Conservation (phyloP, 805 yeast species). For the Candida ovalis region DNA sequence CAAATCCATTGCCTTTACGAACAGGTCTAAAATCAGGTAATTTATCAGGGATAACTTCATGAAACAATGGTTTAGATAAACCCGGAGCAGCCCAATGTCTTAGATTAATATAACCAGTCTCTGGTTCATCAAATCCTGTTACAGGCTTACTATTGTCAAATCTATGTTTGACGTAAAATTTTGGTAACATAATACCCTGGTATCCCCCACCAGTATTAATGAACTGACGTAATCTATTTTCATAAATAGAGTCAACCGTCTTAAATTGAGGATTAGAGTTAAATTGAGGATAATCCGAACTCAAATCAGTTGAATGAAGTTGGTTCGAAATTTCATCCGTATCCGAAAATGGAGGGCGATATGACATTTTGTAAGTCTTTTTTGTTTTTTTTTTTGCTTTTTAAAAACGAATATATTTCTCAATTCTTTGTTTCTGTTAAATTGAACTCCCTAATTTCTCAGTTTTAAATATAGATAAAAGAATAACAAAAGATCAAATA, state of each 20-base stretch:
- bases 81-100: slow-evolving; percentile 74
- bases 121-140: slow-evolving; percentile 17
- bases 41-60: slow-evolving; percentile 47
- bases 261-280: slow-evolving; percentile 63
- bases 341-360: background rate
- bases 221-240: slow-evolving; percentile 71
- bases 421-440: too few relatives aligned
- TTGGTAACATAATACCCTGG: slow-evolving; percentile 67
- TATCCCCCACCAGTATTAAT: slow-evolving; percentile 72
- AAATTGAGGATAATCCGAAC: slow-evolving; percentile 34
- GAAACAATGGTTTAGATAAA: slow-evolving; percentile 59
- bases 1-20: slow-evolving; percentile 70
- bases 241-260: slow-evolving; percentile 72
- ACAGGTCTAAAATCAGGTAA: slow-evolving; percentile 52
- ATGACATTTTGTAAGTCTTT: background rate
- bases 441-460: too few relatives aligned
- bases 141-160: slow-evolving; percentile 36
- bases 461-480: too few relatives aligned
- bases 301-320: slow-evolving; percentile 1
- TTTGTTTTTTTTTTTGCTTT: too few relatives aligned
- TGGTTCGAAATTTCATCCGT: background rate
- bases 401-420: background rate
- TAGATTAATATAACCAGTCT: slow-evolving; percentile 48
- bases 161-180: slow-evolving; percentile 66
- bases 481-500: too few relatives aligned